A percentile compares a stretch with the other conserved stretches of the same genome.
Evolutionary conservation across 2,329 filamentous ascomycete species (phyloP).

Genomic region (Aspergillus fumigatus): DNA sequence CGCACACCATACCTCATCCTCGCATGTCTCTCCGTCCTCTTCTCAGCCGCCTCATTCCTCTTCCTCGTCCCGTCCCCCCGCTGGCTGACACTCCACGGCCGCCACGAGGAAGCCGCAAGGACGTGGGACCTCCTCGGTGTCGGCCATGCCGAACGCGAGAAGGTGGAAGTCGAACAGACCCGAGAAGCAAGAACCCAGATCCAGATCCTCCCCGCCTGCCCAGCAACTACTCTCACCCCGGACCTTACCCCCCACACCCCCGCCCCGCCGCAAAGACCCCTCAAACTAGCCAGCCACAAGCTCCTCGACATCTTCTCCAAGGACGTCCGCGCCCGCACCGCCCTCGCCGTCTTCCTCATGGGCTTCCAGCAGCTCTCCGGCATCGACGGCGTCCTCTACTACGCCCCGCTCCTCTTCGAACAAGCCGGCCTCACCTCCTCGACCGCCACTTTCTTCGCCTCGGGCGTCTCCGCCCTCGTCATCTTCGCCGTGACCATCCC

Average conservation of each 20-base stretch:
- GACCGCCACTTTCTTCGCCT: slow-evolving; percentile 56
- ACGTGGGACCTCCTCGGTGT: slow-evolving; percentile 44
- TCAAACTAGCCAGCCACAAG: slow-evolving; percentile 15
- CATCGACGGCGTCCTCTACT: slow-evolving; percentile 57
- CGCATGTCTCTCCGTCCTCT: slow-evolving; percentile 36
- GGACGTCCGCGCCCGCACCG: slow-evolving; percentile 45
- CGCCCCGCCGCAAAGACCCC: slow-evolving; percentile 1
- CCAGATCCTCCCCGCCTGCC: not conserved
- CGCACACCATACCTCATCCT: slow-evolving; percentile 53
- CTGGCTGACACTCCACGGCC: slow-evolving; percentile 52
- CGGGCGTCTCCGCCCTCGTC: slow-evolving; percentile 55
- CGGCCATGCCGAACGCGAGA: slow-evolving; percentile 44
- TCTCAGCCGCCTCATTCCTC: slow-evolving; percentile 37
- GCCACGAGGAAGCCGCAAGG: slow-evolving; percentile 42
- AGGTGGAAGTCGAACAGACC: slow-evolving; percentile 39
- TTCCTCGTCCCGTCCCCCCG: slow-evolving; percentile 53
- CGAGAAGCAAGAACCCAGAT: slow-evolving; percentile 9
- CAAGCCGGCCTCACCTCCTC: slow-evolving; percentile 55
- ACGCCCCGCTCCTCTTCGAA: slow-evolving; percentile 57
- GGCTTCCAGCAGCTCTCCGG: slow-evolving; percentile 58
- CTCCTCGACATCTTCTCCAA: slow-evolving; percentile 32
- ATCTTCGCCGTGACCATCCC: slow-evolving; percentile 57
- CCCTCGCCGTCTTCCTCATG: slow-evolving; percentile 54
- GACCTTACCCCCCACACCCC: not conserved
- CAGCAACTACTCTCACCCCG: not conserved